Evolutionary conservation across 495 filamentous ascomycete species (phyloP).

Genomic region (Staphylotrichum longicolle): DNA sequence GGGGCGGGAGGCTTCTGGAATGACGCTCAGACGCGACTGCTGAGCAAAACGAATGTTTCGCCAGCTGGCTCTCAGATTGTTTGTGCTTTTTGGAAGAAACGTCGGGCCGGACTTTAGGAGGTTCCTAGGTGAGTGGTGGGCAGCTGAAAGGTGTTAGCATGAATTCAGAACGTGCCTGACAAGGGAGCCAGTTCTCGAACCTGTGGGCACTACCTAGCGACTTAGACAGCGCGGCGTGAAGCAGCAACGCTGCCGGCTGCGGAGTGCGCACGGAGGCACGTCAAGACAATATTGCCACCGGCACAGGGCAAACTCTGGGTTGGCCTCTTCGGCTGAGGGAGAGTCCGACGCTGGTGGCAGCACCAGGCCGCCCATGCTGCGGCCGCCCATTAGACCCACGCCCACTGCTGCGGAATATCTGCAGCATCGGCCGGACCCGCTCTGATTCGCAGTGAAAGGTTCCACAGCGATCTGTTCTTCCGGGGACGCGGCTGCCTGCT

Average conservation of each 20-base stretch:
- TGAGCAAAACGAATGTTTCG: neutral
- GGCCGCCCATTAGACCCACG: constrained; percentile 19
- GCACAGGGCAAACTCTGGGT: neutral
- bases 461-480: constrained; percentile 20
- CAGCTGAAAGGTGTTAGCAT: no score
- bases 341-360: constrained; percentile 2
- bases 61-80: neutral
- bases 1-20: constrained; percentile 16
- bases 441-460: constrained; percentile 23
- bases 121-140: no score
- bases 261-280: no score
- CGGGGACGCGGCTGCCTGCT: constrained; percentile 13
- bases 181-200: no score
- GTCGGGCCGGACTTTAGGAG: no score
- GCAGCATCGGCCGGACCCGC: constrained; percentile 21
- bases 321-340: neutral
- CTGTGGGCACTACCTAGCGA: no score
- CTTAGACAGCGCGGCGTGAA: no score
- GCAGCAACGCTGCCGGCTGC: no score
- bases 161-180: no score
- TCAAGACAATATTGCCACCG: neutral
- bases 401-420: constrained; percentile 17
- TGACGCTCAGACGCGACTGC: constrained; percentile 9
- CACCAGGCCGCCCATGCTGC: constrained; percentile 14
- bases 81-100: neutral